phyloP scores from a whole-genome alignment of 1,139 yeast genomes.

The Pichia sp. region DNA sequence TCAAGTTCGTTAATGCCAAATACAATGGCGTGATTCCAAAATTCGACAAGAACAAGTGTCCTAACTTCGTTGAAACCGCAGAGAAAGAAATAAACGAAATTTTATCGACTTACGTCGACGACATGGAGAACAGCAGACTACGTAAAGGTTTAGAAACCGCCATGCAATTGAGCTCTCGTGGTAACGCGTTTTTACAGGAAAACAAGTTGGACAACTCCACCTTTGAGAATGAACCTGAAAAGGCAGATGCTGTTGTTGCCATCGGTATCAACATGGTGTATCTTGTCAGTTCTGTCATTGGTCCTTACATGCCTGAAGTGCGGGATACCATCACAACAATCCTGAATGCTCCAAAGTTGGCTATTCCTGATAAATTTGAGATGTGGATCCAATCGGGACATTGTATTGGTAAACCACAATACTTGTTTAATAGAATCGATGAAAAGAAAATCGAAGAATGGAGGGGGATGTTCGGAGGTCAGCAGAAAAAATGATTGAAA shows the following conservation, averaged over 20 bases:
- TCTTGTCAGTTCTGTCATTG: slow-evolving; percentile 69
- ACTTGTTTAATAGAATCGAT: slow-evolving; percentile 87
- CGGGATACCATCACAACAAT: slow-evolving; percentile 65
- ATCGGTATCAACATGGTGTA: slow-evolving; percentile 87
- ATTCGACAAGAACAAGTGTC: slow-evolving; percentile 41
- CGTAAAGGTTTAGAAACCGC: slow-evolving; percentile 89
- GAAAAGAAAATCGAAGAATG: slow-evolving; percentile 83
- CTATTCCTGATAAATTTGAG: slow-evolving; percentile 72
- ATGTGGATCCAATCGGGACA: slow-evolving; percentile 73
- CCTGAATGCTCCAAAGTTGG: slow-evolving; percentile 74
- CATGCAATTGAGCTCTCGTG: slow-evolving; percentile 87
- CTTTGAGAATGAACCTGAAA: slow-evolving; percentile 68
- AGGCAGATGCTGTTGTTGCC: slow-evolving; percentile 88
- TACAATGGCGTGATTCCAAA: slow-evolving; percentile 86
- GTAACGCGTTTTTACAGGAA: slow-evolving; percentile 92
- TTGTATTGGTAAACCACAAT: slow-evolving; percentile 85
- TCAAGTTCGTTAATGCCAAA: slow-evolving; percentile 85
- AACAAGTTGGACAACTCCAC: slow-evolving; percentile 88
- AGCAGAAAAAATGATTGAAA: slow-evolving; percentile 29
- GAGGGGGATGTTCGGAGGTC: slow-evolving; percentile 82
- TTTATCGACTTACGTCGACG: slow-evolving; percentile 56
- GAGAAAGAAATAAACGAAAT: slow-evolving; percentile 55
- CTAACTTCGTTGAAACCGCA: slow-evolving; percentile 46
- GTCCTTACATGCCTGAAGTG: slow-evolving; percentile 91
- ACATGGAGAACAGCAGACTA: slow-evolving; percentile 75